Conservation (phyloP, 257 asterid genomes). For the Solanum chilense region DNA sequence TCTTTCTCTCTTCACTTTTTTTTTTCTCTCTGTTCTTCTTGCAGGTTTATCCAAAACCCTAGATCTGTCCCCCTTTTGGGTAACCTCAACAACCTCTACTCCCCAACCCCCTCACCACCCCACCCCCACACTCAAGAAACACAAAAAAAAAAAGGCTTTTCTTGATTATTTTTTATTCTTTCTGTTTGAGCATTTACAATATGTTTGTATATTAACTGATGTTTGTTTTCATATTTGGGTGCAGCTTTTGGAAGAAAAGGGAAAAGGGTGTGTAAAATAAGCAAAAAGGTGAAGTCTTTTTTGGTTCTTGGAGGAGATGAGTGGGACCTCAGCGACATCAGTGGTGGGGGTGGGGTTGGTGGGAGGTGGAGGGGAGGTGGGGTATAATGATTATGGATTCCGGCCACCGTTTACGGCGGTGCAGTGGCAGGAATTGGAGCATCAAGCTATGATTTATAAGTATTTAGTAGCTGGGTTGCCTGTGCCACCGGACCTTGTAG, state of each 20-base stretch:
- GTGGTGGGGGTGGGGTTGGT: slow-evolving; percentile 21
- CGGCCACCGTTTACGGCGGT: slow-evolving; percentile 77
- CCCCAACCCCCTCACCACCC: neutral
- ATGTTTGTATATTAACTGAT: slow-evolving; percentile 4
- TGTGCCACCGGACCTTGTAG: slow-evolving; percentile 77
- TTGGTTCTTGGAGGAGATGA: slow-evolving; percentile 24
- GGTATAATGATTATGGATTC: slow-evolving; percentile 40
- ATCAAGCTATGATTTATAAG: slow-evolving; percentile 95
- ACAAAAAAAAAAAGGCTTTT: neutral
- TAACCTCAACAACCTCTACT: neutral
- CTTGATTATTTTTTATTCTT: neutral
- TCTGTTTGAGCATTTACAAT: neutral
- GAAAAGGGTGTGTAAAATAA: slow-evolving; percentile 6
- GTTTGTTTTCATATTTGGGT: slow-evolving; percentile 8
- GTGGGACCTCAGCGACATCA: slow-evolving; percentile 45
- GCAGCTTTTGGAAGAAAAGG: slow-evolving; percentile 25
- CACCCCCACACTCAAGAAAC: neutral
- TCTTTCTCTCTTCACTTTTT: neutral
- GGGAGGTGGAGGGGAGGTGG: slow-evolving; percentile 24
- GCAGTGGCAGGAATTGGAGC: slow-evolving; percentile 98
- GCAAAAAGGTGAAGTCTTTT: neutral
- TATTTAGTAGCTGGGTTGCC: slow-evolving; percentile 82
- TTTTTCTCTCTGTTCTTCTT: slow-evolving; percentile 8
- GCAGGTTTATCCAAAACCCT: slow-evolving; percentile 73
- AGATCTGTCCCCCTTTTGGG: slow-evolving; percentile 56